These are phyloP conservation scores for Brassica nigra DNA, from an alignment of 345 rosid genomes.

Conservation along the genomic window DNA sequence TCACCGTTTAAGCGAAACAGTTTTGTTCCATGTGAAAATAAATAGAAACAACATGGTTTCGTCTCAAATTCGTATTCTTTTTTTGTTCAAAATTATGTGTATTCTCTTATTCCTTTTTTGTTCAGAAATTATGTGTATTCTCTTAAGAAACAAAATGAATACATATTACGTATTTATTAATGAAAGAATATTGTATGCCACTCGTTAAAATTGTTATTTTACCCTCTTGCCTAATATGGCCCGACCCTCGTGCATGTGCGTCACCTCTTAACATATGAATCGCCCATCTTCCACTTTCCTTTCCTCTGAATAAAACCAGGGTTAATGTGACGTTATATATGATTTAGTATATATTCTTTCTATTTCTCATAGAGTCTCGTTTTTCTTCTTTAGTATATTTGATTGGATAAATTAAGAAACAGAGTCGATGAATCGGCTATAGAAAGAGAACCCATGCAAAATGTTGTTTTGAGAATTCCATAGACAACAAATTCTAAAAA, in stretches of 20 bases:
- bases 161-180: no score
- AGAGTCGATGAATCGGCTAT: conserved; percentile 3
- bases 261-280: conserved; percentile 40
- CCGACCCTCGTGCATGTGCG: conserved; percentile 42
- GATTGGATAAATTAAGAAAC: conserved; percentile 21
- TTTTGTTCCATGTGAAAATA: conserved; percentile 42
- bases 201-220: not conserved
- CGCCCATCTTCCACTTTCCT: conserved; percentile 25
- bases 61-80: not conserved
- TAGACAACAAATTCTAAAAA: not conserved
- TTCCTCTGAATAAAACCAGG: conserved; percentile 11
- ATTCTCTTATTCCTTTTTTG: not conserved
- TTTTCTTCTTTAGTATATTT: not conserved
- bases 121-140: no score
- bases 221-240: conserved; percentile 24
- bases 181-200: conserved; percentile 1
- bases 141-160: no score
- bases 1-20: conserved; percentile 38
- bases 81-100: not conserved
- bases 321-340: conserved; percentile 11
- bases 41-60: conserved; percentile 23
- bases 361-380: conserved; percentile 3
- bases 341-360: conserved; percentile 8
- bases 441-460: not conserved
- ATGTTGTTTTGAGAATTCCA: conserved; percentile 6